Evolutionary conservation across 345 rosid genomes (phyloP), one percentile per base, ranked within the genome.

Genomic region (Salix purpurea): DNA sequence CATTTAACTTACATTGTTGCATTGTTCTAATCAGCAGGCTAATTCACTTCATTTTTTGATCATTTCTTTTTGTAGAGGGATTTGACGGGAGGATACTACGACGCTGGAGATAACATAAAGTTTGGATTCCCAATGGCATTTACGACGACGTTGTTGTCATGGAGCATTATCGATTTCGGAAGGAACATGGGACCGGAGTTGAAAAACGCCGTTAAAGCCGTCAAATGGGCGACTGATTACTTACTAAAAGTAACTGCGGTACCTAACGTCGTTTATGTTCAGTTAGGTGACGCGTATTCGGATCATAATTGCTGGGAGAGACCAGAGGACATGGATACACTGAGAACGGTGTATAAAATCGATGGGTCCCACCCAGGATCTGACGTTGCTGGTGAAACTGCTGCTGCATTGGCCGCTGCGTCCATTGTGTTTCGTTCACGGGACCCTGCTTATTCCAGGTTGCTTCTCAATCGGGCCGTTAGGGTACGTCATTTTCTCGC

Each of bases 51-150:
- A 0, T 66, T 9, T 24, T 72, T 21, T 2, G 1, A 16, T 32
- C 10, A 10, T 32, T 62, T 30, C 13, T 11, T 73, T 23, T 56
- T 50, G 24, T 73, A 82, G 84, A 70, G 48, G 70, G 84, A 82
- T 58, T 78, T 82, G 52, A 82, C 71, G 24, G 84, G 84, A 74
- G 84, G 84, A 3, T 82, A 82, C 72, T 82, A 82, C 71, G 84
- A 82, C 65, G 84, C 84, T 12, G 81, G 84, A 21, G 84, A 82
- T 72, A 82, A 82, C 73, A 78, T 82, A 21, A 82, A 82, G 78
- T 82, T 82, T 69, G 84, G 84, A 7, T 82, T 82, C 39, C 84
- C 84, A 16, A 82, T 82, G 84, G 84, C 84, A 11, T 82, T 82
- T 30, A 82, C 84, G 48, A 67, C 84, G 66, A 82, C 84, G 30